Conservation (phyloP, 192 early-diverging fungal genomes). For the Chytriomyces sp. region DNA sequence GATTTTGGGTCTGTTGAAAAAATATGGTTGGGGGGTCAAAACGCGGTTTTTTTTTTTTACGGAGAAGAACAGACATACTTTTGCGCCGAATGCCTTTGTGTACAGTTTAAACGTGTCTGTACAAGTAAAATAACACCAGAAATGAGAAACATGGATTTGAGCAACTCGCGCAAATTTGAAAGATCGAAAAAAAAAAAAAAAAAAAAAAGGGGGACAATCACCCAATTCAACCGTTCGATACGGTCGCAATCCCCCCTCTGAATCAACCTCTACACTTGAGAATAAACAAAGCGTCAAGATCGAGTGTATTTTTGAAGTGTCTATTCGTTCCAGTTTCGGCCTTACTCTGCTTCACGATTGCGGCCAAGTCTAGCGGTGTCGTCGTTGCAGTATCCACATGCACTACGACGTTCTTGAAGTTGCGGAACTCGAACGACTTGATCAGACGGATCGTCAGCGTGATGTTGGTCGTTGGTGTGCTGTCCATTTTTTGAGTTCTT, state of each 20-base stretch:
- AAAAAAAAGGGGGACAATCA: conserved; percentile 29
- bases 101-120: conserved; percentile 81
- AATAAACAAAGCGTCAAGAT: background rate
- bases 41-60: conserved; percentile 4
- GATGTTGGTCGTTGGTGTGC: background rate
- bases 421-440: conserved; percentile 90
- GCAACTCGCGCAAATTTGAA: background rate
- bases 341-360: conserved; percentile 60
- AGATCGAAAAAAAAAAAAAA: background rate
- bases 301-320: too few species aligned
- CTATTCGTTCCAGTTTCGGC: background rate
- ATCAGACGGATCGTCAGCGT: conserved; percentile 83
- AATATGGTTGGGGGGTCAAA: conserved; percentile 13
- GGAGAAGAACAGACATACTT: conserved; percentile 47
- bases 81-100: conserved; percentile 72
- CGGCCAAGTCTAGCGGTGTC: conserved; percentile 70
- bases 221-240: conserved; percentile 72
- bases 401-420: conserved; percentile 81
- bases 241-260: conserved; percentile 68
- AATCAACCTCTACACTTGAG: conserved; percentile 58
- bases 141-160: background rate
- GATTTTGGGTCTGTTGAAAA: conserved; percentile 68
- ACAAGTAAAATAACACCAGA: background rate
- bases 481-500: background rate
- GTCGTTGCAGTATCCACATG: conserved; percentile 69